A percentile compares a stretch with the other conserved stretches of the same genome.
phyloP scores from a whole-genome alignment of 192 early-diverging fungal species.

The Funneliformis mosseae region DNA sequence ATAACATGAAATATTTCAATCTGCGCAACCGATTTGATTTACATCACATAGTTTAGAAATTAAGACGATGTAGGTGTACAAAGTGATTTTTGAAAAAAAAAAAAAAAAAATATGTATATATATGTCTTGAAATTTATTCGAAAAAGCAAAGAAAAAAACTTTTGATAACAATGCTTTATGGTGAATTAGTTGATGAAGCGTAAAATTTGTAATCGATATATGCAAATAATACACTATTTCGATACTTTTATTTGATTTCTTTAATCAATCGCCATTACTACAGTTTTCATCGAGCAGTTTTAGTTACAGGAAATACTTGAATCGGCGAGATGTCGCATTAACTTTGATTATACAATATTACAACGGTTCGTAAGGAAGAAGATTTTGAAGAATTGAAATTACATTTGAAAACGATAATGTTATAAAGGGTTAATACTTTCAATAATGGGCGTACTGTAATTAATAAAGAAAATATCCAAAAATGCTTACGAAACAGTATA shows the following conservation, averaged over 20 bases:
- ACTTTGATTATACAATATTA: constrained; percentile 16
- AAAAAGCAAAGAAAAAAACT: background rate
- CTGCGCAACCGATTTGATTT: no score
- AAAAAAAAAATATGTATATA: no score
- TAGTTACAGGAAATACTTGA: constrained; percentile 25
- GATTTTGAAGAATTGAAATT: background rate
- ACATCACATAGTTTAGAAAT: no score
- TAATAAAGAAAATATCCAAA: constrained; percentile 7
- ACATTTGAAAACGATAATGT: constrained; percentile 12
- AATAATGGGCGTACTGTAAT: constrained; percentile 28
- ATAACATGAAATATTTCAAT: no score
- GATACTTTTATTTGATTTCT: background rate
- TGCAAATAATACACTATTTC: background rate
- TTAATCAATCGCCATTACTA: background rate
- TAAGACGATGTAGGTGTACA: no score
- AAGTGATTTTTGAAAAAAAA: no score
- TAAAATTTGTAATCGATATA: constrained; percentile 15
- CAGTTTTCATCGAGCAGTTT: constrained; percentile 23
- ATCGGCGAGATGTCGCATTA: constrained; percentile 15
- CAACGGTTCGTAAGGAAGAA: constrained; percentile 17
- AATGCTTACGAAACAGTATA: background rate
- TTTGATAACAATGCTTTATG: background rate
- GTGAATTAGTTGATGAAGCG: background rate
- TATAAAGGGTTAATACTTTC: background rate
- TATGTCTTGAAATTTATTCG: no score